Evolutionary conservation across 169 alveolate species (phyloP).

Genomic region (Cryptosporidium xiaoi): DNA sequence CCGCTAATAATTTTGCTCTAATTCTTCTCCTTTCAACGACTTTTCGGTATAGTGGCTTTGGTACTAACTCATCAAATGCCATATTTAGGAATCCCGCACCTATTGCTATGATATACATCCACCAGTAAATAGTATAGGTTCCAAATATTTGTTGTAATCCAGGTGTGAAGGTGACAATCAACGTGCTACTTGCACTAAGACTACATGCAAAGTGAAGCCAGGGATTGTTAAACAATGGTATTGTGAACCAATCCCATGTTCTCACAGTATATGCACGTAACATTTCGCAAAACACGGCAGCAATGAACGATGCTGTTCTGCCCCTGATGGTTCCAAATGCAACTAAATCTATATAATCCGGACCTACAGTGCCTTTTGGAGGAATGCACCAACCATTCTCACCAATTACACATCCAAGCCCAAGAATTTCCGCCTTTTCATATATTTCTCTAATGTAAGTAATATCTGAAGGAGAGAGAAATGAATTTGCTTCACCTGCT

Average conservation of each 20-base stretch:
- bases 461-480: conserved; percentile 61
- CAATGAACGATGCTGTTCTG: conserved; percentile 88
- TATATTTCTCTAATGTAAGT: conserved; percentile 28
- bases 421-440: conserved; percentile 43
- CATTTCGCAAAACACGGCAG: conserved; percentile 93
- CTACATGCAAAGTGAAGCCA: conserved; percentile 93
- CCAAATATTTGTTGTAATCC: conserved; percentile 84
- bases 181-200: conserved; percentile 87
- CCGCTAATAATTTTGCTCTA: conserved; percentile 67
- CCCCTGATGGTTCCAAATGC: conserved; percentile 87
- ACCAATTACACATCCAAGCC: conserved; percentile 38
- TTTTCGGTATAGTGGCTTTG: conserved; percentile 86
- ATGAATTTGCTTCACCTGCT: conserved; percentile 78
- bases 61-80: conserved; percentile 85
- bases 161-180: conserved; percentile 86
- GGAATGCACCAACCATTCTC: conserved; percentile 77
- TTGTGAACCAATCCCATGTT: conserved; percentile 89
- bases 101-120: conserved; percentile 88
- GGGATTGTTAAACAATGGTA: conserved; percentile 88
- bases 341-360: conserved; percentile 82
- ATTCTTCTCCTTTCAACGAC: conserved; percentile 66
- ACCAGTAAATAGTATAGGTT: conserved; percentile 87
- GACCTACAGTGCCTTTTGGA: conserved; percentile 54
- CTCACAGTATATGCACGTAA: conserved; percentile 92
- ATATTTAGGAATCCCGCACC: conserved; percentile 86